Evolutionary conservation across 768 basidiomycete genomes (phyloP).

Genomic region (Sporobolomyces roseus): DNA sequence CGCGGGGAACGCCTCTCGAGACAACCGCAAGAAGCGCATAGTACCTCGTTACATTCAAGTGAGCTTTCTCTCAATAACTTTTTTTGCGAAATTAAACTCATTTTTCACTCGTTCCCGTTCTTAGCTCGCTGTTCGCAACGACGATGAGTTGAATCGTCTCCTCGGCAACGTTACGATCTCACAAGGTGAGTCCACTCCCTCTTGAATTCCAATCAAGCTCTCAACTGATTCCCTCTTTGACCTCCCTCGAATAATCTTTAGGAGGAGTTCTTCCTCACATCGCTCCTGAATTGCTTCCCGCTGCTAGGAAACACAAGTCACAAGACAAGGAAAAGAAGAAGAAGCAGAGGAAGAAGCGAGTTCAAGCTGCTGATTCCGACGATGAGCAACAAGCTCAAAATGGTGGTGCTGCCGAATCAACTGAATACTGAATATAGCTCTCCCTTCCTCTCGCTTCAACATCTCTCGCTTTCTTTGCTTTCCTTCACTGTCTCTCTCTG

Average conservation of each 20-base stretch:
- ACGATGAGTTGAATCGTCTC: constrained; percentile 59
- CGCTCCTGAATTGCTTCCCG: constrained; percentile 59
- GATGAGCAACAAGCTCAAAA: neutral
- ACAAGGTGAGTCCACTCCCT: constrained; percentile 53
- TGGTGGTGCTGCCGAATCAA: too few relatives aligned
- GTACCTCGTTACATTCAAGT: constrained; percentile 86
- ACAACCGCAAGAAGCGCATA: constrained; percentile 53
- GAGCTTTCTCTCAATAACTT: too few relatives aligned
- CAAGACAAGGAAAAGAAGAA: constrained; percentile 46
- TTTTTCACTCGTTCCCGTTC: too few relatives aligned
- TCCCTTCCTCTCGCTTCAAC: too few relatives aligned
- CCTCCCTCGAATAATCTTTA: neutral
- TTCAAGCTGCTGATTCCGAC: neutral
- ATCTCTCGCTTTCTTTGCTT: too few relatives aligned
- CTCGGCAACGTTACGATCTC: constrained; percentile 83
- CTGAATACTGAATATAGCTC: too few relatives aligned
- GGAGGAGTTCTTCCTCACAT: constrained; percentile 81
- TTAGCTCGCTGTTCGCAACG: constrained; percentile 73
- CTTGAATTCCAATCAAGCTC: neutral
- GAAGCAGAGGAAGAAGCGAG: constrained; percentile 4
- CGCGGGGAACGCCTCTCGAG: neutral
- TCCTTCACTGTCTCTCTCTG: too few relatives aligned
- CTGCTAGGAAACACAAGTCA: constrained; percentile 53
- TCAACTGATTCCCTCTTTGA: neutral
- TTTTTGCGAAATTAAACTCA: too few relatives aligned